These are phyloP conservation scores for Penicillium alfredii DNA, from an alignment of 495 filamentous ascomycete species.

Conservation along the genomic window DNA sequence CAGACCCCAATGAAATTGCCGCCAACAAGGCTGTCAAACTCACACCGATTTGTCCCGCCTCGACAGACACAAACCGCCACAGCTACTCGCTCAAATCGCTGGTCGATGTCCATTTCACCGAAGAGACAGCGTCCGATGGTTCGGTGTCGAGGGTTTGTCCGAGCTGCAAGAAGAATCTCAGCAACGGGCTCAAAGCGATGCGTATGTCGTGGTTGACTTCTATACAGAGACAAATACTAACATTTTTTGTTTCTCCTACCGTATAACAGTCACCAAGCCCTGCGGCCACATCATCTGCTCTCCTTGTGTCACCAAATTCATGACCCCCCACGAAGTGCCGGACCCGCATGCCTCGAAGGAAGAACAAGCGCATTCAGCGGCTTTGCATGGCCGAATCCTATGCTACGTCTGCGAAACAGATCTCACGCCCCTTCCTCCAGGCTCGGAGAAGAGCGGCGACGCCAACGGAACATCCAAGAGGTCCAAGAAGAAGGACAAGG, in stretches of 20 bases:
- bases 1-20: slow-evolving; percentile 42
- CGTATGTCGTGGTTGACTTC: too few species aligned
- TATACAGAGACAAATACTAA: too few species aligned
- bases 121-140: slow-evolving; percentile 52
- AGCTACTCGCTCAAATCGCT: slow-evolving; percentile 76
- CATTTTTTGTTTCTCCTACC: neutral
- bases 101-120: slow-evolving; percentile 72
- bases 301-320: slow-evolving; percentile 82
- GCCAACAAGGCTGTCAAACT: slow-evolving; percentile 59
- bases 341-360: slow-evolving; percentile 63
- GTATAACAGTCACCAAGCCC: slow-evolving; percentile 65
- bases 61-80: slow-evolving; percentile 63
- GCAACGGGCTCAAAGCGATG: slow-evolving; percentile 77
- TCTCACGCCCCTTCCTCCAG: slow-evolving; percentile 39
- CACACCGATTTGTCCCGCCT: slow-evolving; percentile 74
- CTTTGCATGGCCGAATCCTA: slow-evolving; percentile 39
- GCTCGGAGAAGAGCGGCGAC: slow-evolving; percentile 9
- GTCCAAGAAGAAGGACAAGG: slow-evolving; percentile 42
- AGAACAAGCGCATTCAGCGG: slow-evolving; percentile 38
- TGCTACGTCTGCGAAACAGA: slow-evolving; percentile 91
- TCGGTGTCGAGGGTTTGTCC: slow-evolving; percentile 67
- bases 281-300: slow-evolving; percentile 93
- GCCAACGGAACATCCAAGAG: slow-evolving; percentile 29
- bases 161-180: slow-evolving; percentile 77
- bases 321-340: slow-evolving; percentile 53